phyloP scores from a whole-genome alignment of 108 stramenopile genomes.

The Mediolabrus comicus region DNA sequence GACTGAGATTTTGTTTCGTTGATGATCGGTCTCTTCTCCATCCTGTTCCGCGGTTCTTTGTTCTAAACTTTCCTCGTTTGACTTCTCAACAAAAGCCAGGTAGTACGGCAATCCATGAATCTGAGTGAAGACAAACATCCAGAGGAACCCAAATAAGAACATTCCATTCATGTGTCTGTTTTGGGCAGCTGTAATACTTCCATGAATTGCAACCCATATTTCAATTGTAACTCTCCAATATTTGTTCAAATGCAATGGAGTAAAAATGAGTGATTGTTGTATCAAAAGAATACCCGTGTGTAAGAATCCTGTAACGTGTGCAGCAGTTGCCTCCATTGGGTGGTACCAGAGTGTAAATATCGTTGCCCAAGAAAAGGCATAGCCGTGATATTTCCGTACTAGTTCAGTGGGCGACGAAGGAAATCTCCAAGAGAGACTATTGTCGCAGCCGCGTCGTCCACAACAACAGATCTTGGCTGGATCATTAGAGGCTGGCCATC shows the following conservation, averaged over 20 bases:
- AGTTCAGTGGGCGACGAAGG: not conserved
- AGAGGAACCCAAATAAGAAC: not conserved
- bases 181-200: not conserved
- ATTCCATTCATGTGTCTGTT: not conserved
- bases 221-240: not conserved
- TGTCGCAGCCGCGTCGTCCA: too few species aligned
- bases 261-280: not conserved
- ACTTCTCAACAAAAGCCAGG: not conserved
- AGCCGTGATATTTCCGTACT: not conserved
- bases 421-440: not conserved
- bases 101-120: not conserved
- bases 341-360: not conserved
- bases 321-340: not conserved
- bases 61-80: not conserved
- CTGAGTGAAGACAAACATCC: not conserved
- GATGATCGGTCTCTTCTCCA: not conserved
- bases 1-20: too few species aligned
- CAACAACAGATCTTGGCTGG: not conserved
- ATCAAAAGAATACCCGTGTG: not conserved
- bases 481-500: not conserved
- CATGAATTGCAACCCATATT: not conserved
- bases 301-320: not conserved
- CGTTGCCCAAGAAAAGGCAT: not conserved
- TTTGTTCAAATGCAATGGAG: not conserved
- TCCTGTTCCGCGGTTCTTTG: too few species aligned